These are phyloP conservation scores for Lipomyces orientalis DNA, from an alignment of 805 yeast species.

Conservation along the genomic window DNA sequence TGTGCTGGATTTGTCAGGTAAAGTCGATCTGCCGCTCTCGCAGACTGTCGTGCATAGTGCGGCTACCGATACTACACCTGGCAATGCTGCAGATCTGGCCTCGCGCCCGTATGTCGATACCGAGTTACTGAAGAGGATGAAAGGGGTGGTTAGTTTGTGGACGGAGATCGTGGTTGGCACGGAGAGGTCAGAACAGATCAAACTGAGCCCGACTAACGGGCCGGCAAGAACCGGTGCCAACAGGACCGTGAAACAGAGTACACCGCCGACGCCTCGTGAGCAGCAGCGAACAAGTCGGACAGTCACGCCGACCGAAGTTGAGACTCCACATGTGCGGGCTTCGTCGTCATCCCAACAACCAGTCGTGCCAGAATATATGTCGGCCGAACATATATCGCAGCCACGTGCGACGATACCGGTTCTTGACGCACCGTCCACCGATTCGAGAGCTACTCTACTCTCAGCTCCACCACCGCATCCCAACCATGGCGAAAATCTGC, in stretches of 20 bases:
- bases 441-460: constrained; percentile 5
- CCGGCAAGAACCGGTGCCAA: constrained; percentile 14
- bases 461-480: constrained; percentile 9
- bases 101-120: constrained; percentile 65
- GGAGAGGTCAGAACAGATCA: constrained; percentile 50
- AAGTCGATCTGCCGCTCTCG: constrained; percentile 47
- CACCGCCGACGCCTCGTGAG: background rate
- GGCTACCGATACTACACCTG: constrained; percentile 40
- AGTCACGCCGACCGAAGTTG: background rate
- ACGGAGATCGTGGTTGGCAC: constrained; percentile 85
- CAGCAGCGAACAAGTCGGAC: background rate
- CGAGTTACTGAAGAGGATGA: constrained; percentile 73
- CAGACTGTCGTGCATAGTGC: constrained; percentile 44
- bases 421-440: background rate
- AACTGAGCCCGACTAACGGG: constrained; percentile 36
- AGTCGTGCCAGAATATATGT: constrained; percentile 1
- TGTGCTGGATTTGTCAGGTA: constrained; percentile 76
- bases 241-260: background rate
- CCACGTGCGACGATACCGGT: background rate
- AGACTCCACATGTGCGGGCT: background rate
- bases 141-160: constrained; percentile 80
- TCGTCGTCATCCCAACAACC: background rate
- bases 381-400: background rate
- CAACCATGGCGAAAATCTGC: background rate
- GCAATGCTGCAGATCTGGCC: constrained; percentile 26